Percentiles rank a stretch among this genome's conserved stretches.
Evolutionary conservation across 2,329 filamentous ascomycete genomes (phyloP).

Genomic region (Zasmidium cellare): DNA sequence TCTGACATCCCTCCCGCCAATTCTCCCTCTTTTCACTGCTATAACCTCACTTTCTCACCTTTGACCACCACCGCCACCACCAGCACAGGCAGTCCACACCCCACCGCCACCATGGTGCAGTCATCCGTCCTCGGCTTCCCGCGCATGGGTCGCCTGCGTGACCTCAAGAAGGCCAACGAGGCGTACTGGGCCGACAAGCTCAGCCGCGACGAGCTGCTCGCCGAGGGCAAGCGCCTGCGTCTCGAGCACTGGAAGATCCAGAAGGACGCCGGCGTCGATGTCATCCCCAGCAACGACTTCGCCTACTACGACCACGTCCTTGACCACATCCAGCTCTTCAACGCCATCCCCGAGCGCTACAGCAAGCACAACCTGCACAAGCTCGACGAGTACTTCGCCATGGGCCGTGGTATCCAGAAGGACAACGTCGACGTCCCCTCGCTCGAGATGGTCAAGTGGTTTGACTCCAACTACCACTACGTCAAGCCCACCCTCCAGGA

Average conservation of each 20-base stretch:
- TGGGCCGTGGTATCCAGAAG: slow-evolving; percentile 98
- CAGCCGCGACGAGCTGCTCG: slow-evolving; percentile 83
- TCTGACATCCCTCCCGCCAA: not conserved
- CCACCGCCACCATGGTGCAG: slow-evolving; percentile 47
- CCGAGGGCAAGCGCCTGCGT: slow-evolving; percentile 95
- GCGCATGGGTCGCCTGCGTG: slow-evolving; percentile 96
- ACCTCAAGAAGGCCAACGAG: slow-evolving; percentile 99
- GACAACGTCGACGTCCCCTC: slow-evolving; percentile 83
- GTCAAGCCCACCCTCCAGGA: slow-evolving; percentile 98
- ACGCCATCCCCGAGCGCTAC: slow-evolving; percentile 90
- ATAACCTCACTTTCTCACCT: not conserved
- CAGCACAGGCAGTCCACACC: not conserved
- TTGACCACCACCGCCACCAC: not conserved
- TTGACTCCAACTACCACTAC: slow-evolving; percentile 99
- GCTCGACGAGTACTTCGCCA: slow-evolving; percentile 98
- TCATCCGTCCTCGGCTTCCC: slow-evolving; percentile 93
- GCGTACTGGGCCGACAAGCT: slow-evolving; percentile 97
- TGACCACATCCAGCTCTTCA: slow-evolving; percentile 97
- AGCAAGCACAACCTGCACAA: slow-evolving; percentile 81
- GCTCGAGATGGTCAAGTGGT: slow-evolving; percentile 99
- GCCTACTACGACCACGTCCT: slow-evolving; percentile 98
- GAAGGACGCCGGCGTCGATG: slow-evolving; percentile 94
- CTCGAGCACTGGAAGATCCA: slow-evolving; percentile 99
- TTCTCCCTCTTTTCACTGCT: not conserved
- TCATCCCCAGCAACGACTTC: slow-evolving; percentile 99